Base-by-base conservation (phyloP, 176 grass and related monocot species). In the Oryza brachyantha region DNA sequence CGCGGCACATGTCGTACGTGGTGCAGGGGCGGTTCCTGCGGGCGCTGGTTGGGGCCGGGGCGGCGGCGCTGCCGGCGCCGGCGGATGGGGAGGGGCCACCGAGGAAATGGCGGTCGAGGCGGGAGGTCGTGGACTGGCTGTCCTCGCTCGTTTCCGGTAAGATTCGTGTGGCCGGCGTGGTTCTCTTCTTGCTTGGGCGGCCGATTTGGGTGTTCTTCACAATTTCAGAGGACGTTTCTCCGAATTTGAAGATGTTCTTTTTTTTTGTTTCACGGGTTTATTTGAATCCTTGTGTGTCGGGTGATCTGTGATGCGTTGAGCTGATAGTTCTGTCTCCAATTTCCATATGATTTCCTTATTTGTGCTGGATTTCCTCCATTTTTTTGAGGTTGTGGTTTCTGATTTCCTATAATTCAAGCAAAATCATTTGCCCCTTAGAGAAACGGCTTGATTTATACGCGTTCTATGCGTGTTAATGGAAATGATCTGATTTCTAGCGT, bases 91-190 rank as follows among this genome's bases (percentile, higher is more conserved):
- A 78, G 27, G 71, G 31, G 48, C 38, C 73, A 1, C 84, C 81
- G 22, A 75, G 88, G 68, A 88, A 84, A 80, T 97, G 89, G 94
- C 85, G 92, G 79, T 92, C 94, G 7, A 81, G 94, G 79, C 77
- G 94, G 59, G 94, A 97, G 89, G 91, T 97, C 55, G 82, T 97
- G 62, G 94, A 97, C 50, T 97, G 94, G 91, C 76, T 97, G 14
- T 90, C 89, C 26, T 94, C 94, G 17, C 72, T 94, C 50, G 89
- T 94, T 25, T 94, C 89, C 73, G 89, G 94, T 97, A 80, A 81
- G 81, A 68, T 71, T 70, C 8, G n/a, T 36, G 27, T 10, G 1
- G 2, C 27, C 79, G 13, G 40, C 12, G 39, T 3, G 17, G 22
- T 61, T 50, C n/a, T 29, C 10, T 72, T 32, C 39, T 7, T 42